Base-by-base conservation (phyloP, 805 yeast species). In the Lipomyces starkeyi region DNA sequence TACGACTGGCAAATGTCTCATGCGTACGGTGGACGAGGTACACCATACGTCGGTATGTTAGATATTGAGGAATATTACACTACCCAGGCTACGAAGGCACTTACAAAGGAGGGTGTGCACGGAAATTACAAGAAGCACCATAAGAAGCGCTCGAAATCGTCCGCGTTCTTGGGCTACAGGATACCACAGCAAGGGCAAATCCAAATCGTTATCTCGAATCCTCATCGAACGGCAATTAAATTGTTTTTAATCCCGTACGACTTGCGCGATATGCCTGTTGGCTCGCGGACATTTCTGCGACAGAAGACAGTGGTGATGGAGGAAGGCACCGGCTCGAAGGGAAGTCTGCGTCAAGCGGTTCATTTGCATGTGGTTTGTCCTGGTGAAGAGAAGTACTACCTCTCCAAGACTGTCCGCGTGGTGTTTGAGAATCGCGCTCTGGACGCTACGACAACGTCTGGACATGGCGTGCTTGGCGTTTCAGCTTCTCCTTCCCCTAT, bases 191-290 rank as follows among this genome's bases (percentile, higher is more conserved):
- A 70, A 13, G 80, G 80, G 3, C 75, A 75, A 68, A 58, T 78
- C 32, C 81, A 78, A 65, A 69, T 78, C 20, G 75, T 77, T n/a
- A 67, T 78, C 2, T 75, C 78, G 43, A 77, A 78, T 61, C 65
- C 73, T 22, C 73, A 76, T 43, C 71, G 74, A 37, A 78, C 79
- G 0, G 77, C 79, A 3, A 74, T 77, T n/a, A 74, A 72, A 52
- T 60, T 78, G 58, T 75, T 77, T 62, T 63, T 78, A 27, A 67
- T 79, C 13, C 79, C 79, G 37, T 79, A 79, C 64, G 76, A 79
- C 64, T 55, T 78, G 53, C 55, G 73, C 13, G 66, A 72, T 27
- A 73, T 78, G 77, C 75, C 76, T 6, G 63, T 65, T 6, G 75
- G 76, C 20, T 66, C 75, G 32, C 74, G 74, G 68, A 76, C 80